These are phyloP conservation scores for Mortierella sp. DNA, from an alignment of 371 early-diverging fungal genomes.

Conservation along the genomic window DNA sequence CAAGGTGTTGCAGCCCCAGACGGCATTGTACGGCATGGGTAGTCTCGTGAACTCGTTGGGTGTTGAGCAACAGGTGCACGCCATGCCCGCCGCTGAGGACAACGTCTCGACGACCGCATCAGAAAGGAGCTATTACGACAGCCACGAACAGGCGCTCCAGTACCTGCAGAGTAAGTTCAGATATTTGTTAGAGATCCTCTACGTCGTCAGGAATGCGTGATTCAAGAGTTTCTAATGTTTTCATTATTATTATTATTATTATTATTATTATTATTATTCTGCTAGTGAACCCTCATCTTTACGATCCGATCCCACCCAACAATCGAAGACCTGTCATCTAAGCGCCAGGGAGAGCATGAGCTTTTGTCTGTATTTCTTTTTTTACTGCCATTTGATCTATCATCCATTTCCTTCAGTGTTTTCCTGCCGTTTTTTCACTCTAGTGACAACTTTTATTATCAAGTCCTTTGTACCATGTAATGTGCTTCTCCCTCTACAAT, in stretches of 20 bases:
- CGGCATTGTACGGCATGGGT: constrained; percentile 50
- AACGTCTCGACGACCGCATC: not conserved
- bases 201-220: too few species aligned
- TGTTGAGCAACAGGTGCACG: constrained; percentile 40
- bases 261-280: not conserved
- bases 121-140: constrained; percentile 8
- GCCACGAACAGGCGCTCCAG: constrained; percentile 15
- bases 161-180: constrained; percentile 47
- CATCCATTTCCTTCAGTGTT: not conserved
- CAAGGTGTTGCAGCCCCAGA: constrained; percentile 37
- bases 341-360: too few species aligned
- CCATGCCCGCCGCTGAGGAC: constrained; percentile 10
- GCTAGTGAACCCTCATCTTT: constrained; percentile 45
- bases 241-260: not conserved
- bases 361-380: too few species aligned
- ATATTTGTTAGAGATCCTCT: not conserved
- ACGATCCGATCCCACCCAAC: constrained; percentile 29
- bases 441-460: not conserved
- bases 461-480: not conserved
- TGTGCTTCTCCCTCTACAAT: too few species aligned
- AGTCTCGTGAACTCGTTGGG: constrained; percentile 40
- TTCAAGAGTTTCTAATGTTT: not conserved
- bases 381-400: not conserved
- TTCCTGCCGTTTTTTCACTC: not conserved
- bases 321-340: constrained; percentile 39